Conservation (phyloP, 2,329 filamentous ascomycete species). For the Cordyceps militaris region DNA sequence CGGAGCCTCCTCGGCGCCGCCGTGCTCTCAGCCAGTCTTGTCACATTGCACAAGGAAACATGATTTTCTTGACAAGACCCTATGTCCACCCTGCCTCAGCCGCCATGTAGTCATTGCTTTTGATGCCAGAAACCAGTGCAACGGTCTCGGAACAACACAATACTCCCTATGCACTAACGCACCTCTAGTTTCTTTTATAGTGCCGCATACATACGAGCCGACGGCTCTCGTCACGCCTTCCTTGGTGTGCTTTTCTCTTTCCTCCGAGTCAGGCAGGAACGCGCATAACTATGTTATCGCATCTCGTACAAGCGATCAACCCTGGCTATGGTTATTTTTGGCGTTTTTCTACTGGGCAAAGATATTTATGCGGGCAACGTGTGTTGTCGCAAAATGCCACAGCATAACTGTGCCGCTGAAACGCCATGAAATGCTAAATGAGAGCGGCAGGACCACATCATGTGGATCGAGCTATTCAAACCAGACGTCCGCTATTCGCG, state of each 20-base stretch:
- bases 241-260: not conserved
- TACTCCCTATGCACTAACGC: not conserved
- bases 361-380: not conserved
- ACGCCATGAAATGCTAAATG: not conserved
- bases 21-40: not conserved
- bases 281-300: not conserved
- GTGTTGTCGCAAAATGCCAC: not conserved
- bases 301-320: not conserved
- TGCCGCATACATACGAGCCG: not conserved
- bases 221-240: not conserved
- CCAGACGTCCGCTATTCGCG: not conserved
- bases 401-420: not conserved
- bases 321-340: not conserved
- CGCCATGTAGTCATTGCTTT: constrained; percentile 3
- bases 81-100: not conserved
- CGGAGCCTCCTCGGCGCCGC: not conserved
- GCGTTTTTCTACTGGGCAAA: not conserved
- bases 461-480: not conserved
- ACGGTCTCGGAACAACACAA: not conserved
- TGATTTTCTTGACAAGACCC: not conserved
- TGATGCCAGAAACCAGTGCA: constrained; percentile 2
- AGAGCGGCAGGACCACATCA: not conserved
- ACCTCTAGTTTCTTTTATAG: constrained; percentile 1
- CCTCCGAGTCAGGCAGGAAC: not conserved
- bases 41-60: not conserved